Base-by-base conservation (phyloP, 1,284 basidiomycete genomes). In the Grifola frondosa region DNA sequence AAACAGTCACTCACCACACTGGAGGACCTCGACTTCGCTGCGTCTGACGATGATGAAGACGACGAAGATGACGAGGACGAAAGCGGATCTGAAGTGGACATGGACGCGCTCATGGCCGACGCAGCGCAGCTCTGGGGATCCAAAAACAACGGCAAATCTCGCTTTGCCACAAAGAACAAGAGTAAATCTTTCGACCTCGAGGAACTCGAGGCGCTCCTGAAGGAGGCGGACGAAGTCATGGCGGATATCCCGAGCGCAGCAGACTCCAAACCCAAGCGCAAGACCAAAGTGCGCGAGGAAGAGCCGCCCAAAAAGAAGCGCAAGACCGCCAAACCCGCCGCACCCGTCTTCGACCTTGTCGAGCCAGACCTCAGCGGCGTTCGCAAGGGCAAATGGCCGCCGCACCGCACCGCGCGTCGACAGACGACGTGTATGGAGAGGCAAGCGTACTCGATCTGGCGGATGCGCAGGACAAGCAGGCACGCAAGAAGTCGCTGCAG, bases 1-100 rank as follows among this genome's bases (percentile, higher is more conserved):
- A 97, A 97, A 65, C 80, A 91, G 60, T 82, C 86, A 3, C 74
- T 99, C 10, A 66, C 78, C 17, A 88, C 84, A 6, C 78, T 99
- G 42, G 91, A 96, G 64, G 84, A 86, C 40, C 76, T 94, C 15
- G 84, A 88, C 61, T 84, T 92, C 57, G 78, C 71, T 35, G 60
- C 69, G 12, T 77, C 77, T 4, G 80, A 81, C 47, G 72, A 69
- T 5, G 73, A 71, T 1, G 70, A 67, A 6, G 71, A 63, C 6
- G 68, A 68, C 36, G 52, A 66, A 19, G 60, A 63, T 19, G 56
- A 61, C n/a, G 65, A 65, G 15, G 57, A 58, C 20, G 65, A 68
- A 19, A 55, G 61, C 29, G 62, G 65, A 20, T 64, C 68, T 39
- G 60, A 56, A 15, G 54, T 51, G 30, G 58, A 57, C 33, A 57